Evolutionary conservation across 169 alveolate species (phyloP).

Genomic region (Cryptosporidium parvum): DNA sequence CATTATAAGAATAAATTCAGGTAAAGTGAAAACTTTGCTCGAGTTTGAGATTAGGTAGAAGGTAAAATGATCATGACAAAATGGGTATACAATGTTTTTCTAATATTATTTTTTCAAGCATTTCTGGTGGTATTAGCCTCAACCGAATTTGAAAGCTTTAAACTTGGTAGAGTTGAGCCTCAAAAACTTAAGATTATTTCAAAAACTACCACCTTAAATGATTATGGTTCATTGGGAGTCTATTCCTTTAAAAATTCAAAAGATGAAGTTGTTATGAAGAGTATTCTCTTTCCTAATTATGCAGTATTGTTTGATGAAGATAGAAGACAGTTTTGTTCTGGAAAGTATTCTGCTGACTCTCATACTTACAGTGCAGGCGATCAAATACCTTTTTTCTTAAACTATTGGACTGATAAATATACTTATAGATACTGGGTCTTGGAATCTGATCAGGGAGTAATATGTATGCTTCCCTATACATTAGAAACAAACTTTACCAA

Average conservation of each 20-base stretch:
- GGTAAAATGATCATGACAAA: not conserved
- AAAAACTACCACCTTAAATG: not conserved
- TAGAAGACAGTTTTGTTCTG: slow-evolving; percentile 64
- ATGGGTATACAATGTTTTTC: not conserved
- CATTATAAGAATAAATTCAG: not conserved
- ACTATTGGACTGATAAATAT: slow-evolving; percentile 62
- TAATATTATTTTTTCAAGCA: not conserved
- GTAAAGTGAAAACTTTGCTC: slow-evolving; percentile 10
- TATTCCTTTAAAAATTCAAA: slow-evolving; percentile 23
- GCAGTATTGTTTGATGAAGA: slow-evolving; percentile 30
- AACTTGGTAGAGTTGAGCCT: slow-evolving; percentile 45
- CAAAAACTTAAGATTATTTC: slow-evolving; percentile 38
- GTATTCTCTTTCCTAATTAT: slow-evolving; percentile 37
- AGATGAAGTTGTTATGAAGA: slow-evolving; percentile 13
- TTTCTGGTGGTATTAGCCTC: not conserved
- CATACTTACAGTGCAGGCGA: not conserved
- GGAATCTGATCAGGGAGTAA: slow-evolving; percentile 41
- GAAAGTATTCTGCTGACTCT: slow-evolving; percentile 39
- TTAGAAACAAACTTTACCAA: slow-evolving; percentile 32
- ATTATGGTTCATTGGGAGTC: slow-evolving; percentile 44
- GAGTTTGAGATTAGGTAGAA: not conserved
- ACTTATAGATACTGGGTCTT: slow-evolving; percentile 57
- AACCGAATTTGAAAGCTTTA: slow-evolving; percentile 18
- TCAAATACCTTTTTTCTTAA: slow-evolving; percentile 20
- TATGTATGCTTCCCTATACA: slow-evolving; percentile 65